Evolutionary conservation across 2,329 filamentous ascomycete genomes (phyloP), one percentile per base, ranked within the genome.

Genomic region (Penicillium thymicola): DNA sequence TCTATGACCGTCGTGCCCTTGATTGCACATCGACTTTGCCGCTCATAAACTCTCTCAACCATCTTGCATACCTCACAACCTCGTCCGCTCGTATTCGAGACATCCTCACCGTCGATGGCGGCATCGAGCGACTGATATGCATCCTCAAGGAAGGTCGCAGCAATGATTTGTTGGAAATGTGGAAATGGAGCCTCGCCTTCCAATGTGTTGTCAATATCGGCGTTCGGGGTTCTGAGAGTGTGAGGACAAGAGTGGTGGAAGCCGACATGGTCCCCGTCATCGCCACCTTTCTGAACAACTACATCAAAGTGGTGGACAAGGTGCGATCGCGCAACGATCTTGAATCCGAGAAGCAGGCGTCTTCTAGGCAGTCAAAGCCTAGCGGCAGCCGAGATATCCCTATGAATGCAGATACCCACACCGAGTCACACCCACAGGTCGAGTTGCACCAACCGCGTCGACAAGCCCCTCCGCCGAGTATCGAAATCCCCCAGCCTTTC

Each of bases 151-250:
- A 96, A 76, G 94, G 94, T 61, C 85, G 94, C 72, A 97, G 90
- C 78, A 95, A 92, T 76, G 93, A 99, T 74, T 89, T 97, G 87
- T 97, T 97, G 93, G 93, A 97, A 75, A 96, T 96, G 90, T 99
- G 94, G 94, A 97, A 97, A 78, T 99, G 94, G 94, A 99, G 97
- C 71, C 83, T 99, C 61, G 94, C 94, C 51, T 99, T 99, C 75
- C 94, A 97, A 76, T 99, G 94, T 75, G 92, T 97, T 63, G 94
- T 99, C 72, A 99, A 99, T 75, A 97, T 99, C 71, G 94, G 94
- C 55, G 93, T 99, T 58, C 86, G 94, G 65, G 94, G 94, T 58
- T 97, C 94, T 13, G 94, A 99, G 78, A 87, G 85, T 65, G 94
- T 99, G 58, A 86, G 94, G 66, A 97, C 94, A 56, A 85, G 94